Percentiles rank a stretch among this genome's conserved stretches.
phyloP scores from a whole-genome alignment of 31 red algal species.

The Asparagopsis taxiformis region DNA sequence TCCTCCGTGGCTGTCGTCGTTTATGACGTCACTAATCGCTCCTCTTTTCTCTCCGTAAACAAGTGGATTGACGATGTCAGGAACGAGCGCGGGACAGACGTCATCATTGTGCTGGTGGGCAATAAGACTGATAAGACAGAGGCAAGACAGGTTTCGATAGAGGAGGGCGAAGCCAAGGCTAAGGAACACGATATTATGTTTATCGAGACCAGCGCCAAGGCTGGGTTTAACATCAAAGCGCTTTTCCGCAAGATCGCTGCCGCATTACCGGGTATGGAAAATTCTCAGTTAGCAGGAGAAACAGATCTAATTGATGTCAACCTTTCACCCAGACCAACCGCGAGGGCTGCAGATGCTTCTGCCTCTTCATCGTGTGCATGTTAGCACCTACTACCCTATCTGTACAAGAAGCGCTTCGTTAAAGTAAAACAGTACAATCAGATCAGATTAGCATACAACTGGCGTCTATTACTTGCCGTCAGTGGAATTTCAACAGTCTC shows the following conservation, averaged over 20 bases:
- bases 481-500: slow-evolving; percentile 26
- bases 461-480: too few species aligned
- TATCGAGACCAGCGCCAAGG: slow-evolving; percentile 98
- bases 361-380: slow-evolving; percentile 60
- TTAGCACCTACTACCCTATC: slow-evolving; percentile 19
- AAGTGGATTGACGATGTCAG: slow-evolving; percentile 99
- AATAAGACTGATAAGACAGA: slow-evolving; percentile 98
- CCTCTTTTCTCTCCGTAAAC: slow-evolving; percentile 89
- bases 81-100: slow-evolving; percentile 94
- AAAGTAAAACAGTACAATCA: too few species aligned
- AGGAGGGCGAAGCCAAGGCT: slow-evolving; percentile 99
- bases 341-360: slow-evolving; percentile 13
- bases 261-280: slow-evolving; percentile 93
- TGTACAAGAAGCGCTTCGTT: not conserved
- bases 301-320: slow-evolving; percentile 98
- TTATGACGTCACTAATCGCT: slow-evolving; percentile 94
- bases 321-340: slow-evolving; percentile 68
- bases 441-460: too few species aligned
- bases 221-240: slow-evolving; percentile 97
- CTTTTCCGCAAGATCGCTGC: slow-evolving; percentile 99
- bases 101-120: slow-evolving; percentile 97
- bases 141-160: slow-evolving; percentile 84
- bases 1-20: slow-evolving; percentile 98
- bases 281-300: slow-evolving; percentile 73
- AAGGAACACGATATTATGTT: slow-evolving; percentile 99